Base-by-base conservation (phyloP, 441 rosid genomes). In the Brassica hybrid region DNA sequence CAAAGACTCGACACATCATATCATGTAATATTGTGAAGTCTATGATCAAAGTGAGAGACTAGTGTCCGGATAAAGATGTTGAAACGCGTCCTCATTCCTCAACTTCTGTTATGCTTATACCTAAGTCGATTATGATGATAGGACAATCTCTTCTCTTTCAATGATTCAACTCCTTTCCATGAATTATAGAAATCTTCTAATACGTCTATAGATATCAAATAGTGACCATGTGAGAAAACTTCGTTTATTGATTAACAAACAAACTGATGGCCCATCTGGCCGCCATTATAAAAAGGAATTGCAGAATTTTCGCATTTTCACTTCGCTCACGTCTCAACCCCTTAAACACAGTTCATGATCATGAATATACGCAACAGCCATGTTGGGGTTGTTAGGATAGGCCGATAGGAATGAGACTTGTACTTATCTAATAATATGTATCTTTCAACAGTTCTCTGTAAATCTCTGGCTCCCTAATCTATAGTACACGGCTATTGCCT, bases 1-100 rank as follows among this genome's bases (percentile, higher is more conserved):
- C 43, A 70, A 69, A 71, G 72, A 77, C 76, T 71, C 67, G 72
- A 17, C 45, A 78, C 72, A 66, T 71, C 36, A n/a, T n/a, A n/a
- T n/a, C n/a, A n/a, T n/a, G n/a, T n/a, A n/a, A n/a, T n/a, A n/a
- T n/a, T n/a, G n/a, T n/a, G n/a, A n/a, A n/a, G n/a, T n/a, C 6
- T 30, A 50, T n/a, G 69, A 69, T 64, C 76, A 73, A 73, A 48
- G 48, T 25, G 61, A 57, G 30, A 72, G 64, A 72, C 73, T 59
- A 36, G 38, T 72, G 65, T 69, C 72, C 25, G 65, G 43, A 30
- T 23, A 14, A 14, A 23, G 12, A 14, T 41, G 60, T 73, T 23
- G 32, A 63, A 61, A 43, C 59, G 57, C 57, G 13, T 30, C 6
- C 34, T 30, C 34, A 30, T 30, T 71, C 11, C 41, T 27, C 38